Conservation (phyloP, 805 yeast species). For the Cyberlindnera saturnus region DNA sequence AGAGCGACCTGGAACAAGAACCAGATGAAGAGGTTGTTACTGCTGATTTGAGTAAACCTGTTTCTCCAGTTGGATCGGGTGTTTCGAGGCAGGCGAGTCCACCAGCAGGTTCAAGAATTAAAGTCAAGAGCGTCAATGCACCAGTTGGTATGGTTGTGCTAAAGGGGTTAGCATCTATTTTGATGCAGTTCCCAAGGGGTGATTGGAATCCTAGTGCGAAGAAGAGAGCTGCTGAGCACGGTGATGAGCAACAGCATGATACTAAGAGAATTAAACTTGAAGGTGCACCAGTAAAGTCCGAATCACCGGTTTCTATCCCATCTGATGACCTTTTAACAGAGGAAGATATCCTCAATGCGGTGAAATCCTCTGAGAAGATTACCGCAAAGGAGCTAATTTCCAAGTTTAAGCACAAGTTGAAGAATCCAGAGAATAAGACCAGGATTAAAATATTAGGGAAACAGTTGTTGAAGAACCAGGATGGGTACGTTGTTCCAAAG, state of each 20-base stretch:
- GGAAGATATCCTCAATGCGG: slow-evolving; percentile 62
- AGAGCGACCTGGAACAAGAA: slow-evolving; percentile 55
- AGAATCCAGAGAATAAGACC: slow-evolving; percentile 57
- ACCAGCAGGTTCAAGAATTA: slow-evolving; percentile 26
- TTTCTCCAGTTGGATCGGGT: slow-evolving; percentile 16
- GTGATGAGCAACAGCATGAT: slow-evolving; percentile 21
- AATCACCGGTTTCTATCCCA: neutral
- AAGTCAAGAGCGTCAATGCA: slow-evolving; percentile 39
- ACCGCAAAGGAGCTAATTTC: slow-evolving; percentile 60
- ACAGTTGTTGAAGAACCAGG: slow-evolving; percentile 47
- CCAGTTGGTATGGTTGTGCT: slow-evolving; percentile 53
- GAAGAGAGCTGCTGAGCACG: slow-evolving; percentile 27
- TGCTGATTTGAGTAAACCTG: slow-evolving; percentile 27
- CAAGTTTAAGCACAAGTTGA: slow-evolving; percentile 55
- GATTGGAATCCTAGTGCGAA: slow-evolving; percentile 72
- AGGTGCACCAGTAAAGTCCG: slow-evolving; percentile 1
- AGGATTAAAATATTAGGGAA: slow-evolving; percentile 53
- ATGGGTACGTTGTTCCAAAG: slow-evolving; percentile 25
- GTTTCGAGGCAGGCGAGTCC: slow-evolving; percentile 12
- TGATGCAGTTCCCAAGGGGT: slow-evolving; percentile 67
- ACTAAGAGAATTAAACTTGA: slow-evolving; percentile 37
- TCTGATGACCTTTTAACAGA: slow-evolving; percentile 41
- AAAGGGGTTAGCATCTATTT: slow-evolving; percentile 54
- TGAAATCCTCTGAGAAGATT: slow-evolving; percentile 37
- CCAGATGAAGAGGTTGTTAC: slow-evolving; percentile 39